Base-by-base conservation (phyloP, 805 yeast genomes). In the Yarrowia porcina region DNA sequence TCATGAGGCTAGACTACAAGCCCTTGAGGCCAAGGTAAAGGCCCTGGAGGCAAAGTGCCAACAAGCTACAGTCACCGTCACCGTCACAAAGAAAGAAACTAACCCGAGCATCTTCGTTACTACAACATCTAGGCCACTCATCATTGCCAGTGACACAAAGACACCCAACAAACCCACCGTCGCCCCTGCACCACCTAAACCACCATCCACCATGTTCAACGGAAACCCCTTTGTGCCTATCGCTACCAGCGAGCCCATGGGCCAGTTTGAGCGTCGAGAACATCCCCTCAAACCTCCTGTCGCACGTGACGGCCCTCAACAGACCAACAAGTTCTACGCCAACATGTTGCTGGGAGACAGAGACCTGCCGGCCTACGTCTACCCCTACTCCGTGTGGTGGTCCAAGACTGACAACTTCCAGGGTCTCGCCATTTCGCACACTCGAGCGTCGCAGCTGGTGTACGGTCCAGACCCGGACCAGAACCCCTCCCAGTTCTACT, bases 301-400 rank as follows among this genome's bases (percentile, higher is more conserved):
- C n/a, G 61, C 47, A 10, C 17, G n/a, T 8, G 15, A 13, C 8
- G 61, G 61, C 21, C 49, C 47, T 39, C 47, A 56, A 23, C 61
- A 56, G 10, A 90, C 96, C 23, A 89, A 89, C 77, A 89, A 88
- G 74, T 89, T 89, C 73, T 88, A 82, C 74, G 82, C 83, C 36
- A 89, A 89, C 71, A 70, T 88, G 69, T 74, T 85, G 66, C 75
- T 87, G 21, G 86, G 77, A 21, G 74, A 73, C 56, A 90, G 85
- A 72, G 74, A 77, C 23, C 76, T 78, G 57, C 80, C 84, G 56
- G 81, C 81, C 4, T 88, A 81, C 75, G 79, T 87, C 10, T 85
- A 83, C 68, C 96, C 96, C 20, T 89, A 87, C 70, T 79, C 82
- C 2, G 71, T 85, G 54, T 86, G 82, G 79, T 83, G 84, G 81